Evolutionary conservation across 1,139 yeast genomes (phyloP).

Genomic region (Arxiozyma slooffiae): DNA sequence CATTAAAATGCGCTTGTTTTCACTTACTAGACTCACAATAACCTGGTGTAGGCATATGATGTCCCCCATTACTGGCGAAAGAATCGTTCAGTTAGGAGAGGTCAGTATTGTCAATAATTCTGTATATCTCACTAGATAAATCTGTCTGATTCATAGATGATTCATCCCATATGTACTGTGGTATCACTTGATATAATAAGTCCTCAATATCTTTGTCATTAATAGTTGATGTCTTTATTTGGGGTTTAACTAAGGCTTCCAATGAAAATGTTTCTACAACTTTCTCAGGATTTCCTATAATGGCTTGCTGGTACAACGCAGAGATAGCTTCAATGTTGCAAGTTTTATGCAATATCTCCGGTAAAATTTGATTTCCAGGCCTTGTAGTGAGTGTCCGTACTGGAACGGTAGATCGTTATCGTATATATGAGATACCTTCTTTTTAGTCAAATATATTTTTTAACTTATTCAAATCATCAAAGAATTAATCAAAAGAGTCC

Average conservation of each 20-base stretch:
- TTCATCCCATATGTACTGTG: slow-evolving; percentile 70
- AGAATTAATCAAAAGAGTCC: slow-evolving; percentile 20
- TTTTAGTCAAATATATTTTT: neutral
- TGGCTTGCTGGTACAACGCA: neutral
- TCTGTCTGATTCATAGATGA: slow-evolving; percentile 34
- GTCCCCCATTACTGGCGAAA: neutral
- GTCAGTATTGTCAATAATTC: neutral
- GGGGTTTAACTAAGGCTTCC: slow-evolving; percentile 33
- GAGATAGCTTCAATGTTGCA: neutral
- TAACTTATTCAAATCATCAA: slow-evolving; percentile 19
- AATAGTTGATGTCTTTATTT: slow-evolving; percentile 14
- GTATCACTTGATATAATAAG: slow-evolving; percentile 55
- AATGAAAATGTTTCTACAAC: neutral
- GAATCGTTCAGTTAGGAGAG: neutral
- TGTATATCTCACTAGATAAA: neutral
- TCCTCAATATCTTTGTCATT: slow-evolving; percentile 42
- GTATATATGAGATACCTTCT: neutral
- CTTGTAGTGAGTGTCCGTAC: neutral
- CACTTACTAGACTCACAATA: slow-evolving; percentile 12
- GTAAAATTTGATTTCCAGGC: neutral
- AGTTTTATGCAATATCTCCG: neutral
- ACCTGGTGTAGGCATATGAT: neutral
- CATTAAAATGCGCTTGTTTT: neutral
- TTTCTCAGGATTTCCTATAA: neutral
- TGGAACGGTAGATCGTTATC: neutral